Base-by-base conservation (phyloP, 2,329 filamentous ascomycete genomes). In the Meredithiella fracta region DNA sequence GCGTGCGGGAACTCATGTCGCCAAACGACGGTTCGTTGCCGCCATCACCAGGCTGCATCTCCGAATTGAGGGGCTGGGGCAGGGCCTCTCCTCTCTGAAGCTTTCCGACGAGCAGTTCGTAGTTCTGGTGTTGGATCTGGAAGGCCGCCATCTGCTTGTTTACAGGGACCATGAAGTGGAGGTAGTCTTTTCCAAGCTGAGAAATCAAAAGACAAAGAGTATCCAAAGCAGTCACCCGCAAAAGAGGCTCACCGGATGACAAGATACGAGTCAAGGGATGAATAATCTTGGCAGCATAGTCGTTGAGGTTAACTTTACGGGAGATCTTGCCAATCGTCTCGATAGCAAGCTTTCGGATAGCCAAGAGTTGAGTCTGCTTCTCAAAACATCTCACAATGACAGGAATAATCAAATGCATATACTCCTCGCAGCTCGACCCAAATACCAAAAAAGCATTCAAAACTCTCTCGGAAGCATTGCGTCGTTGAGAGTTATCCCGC, bases 361-460 rank as follows among this genome's bases (percentile, higher is more conserved):
- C 83, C 1, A 79, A 73, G 6, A 89, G 88, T 60, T 94, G 86
- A 9, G 85, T 82, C 31, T 85, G 79, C 64, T 88, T 94, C 66
- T 98, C 91, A 64, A 98, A 97, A 51, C 95, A 85, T 47, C 85
- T 82, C 7, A 98, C 90, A 64, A 98, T 89, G 37, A 94, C 88
- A 0, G 92, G 92, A 53, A 98, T 87, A 62, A 99, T 97, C 54
- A 98, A 75, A 66, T 98, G 92, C 92, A 98, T 98, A 67, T 98
- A 98, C 67, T 98, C 92, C 66, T 98, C 92, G 9, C 86, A 86
- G 64, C 90, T 97, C 0, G 90, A 84, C 1, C 94, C 94, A 66
- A 98, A 98, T 0, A 98, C 86, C 26, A 98, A 72, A 67, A 99
- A 95, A 0, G 91, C 90, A 65, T 97, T 92, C 23, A 99, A 74